Base-by-base conservation (phyloP, 2,329 filamentous ascomycete species). In the Colletotrichum echinochloae region DNA sequence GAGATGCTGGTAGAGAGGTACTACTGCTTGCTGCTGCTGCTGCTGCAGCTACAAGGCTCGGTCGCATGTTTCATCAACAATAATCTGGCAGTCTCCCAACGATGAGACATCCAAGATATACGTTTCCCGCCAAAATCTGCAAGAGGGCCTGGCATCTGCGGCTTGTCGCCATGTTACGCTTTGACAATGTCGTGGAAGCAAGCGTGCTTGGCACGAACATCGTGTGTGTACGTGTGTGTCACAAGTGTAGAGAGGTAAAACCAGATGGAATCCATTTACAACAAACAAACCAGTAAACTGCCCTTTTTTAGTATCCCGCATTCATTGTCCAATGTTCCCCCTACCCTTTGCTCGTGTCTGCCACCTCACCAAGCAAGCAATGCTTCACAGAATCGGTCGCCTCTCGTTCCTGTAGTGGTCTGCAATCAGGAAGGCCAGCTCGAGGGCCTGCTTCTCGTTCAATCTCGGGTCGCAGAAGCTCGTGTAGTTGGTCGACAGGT, bases 371-470 rank as follows among this genome's bases (percentile, higher is more conserved):
- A 26, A 5, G 16, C 37, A 33, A 48, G n/a, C 18, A 3, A 18
- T 8, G 5, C 46, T 62, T 62, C 26, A 70, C 23, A 23, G 49
- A n/a, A 39, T 20, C 16, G 74, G 73, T 49, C 76, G 76, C 28
- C 77, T 74, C 69, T 83, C 78, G 61, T 80, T 78, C 2, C 87
- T 83, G 74, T 86, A 96, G 77, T 95, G 93, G 6, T 94, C 94
- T 0, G 96, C 96, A 57, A 99, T 91, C 77, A 98, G 82, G 80
- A 99, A 99, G 0, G 96, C 95, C 79, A 98, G 82, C 84, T 99
- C 96, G 18, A 99, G 86, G 0, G 96, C 95, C 84, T 99, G 96
- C 84, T 98, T 98, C 87, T 98, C 96, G 78, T 99, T 99, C 74
- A 99, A 83, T 30, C 96, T 85, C 6, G 96, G 96, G 80, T 99